A percentile compares a stretch with the other conserved stretches of the same genome.
phyloP scores from a whole-genome alignment of 257 asterid genomes.

The Oldenlandia corymbosa region DNA sequence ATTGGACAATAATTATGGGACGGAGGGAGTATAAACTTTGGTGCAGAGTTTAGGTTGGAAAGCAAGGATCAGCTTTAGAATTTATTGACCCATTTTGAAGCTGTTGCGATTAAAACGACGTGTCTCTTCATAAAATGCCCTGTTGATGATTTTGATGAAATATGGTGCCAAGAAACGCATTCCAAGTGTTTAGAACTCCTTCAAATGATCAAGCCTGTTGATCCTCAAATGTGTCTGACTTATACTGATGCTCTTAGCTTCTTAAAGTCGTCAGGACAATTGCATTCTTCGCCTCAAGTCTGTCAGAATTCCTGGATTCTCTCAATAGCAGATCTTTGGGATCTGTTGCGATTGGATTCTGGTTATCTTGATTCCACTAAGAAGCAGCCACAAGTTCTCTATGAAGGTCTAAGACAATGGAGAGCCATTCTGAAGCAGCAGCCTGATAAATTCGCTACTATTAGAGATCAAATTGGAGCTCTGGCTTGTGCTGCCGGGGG shows the following conservation, averaged over 20 bases:
- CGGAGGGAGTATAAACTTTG: too few species aligned
- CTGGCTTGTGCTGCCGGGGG: too few species aligned
- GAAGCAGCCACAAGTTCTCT: neutral
- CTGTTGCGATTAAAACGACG: neutral
- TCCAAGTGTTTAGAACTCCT: neutral
- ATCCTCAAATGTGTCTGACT: neutral
- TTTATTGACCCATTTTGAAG: neutral
- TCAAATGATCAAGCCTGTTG: neutral
- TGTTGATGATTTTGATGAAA: too few species aligned
- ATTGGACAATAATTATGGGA: too few species aligned
- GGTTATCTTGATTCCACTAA: neutral
- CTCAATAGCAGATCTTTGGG: neutral
- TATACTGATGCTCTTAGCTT: neutral
- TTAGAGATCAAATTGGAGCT: too few species aligned
- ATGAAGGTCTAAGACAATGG: neutral
- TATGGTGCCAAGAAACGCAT: too few species aligned
- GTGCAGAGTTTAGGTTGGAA: too few species aligned
- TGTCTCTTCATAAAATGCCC: too few species aligned
- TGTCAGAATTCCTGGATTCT: neutral
- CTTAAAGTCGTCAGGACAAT: neutral
- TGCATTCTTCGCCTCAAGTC: too few species aligned
- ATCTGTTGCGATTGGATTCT: neutral
- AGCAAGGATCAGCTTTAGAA: too few species aligned
- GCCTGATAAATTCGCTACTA: too few species aligned
- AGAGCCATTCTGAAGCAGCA: too few species aligned